Percentiles rank a stretch among this genome's conserved stretches.
phyloP scores from a whole-genome alignment of 345 rosid species.

The Geranium brycei region DNA sequence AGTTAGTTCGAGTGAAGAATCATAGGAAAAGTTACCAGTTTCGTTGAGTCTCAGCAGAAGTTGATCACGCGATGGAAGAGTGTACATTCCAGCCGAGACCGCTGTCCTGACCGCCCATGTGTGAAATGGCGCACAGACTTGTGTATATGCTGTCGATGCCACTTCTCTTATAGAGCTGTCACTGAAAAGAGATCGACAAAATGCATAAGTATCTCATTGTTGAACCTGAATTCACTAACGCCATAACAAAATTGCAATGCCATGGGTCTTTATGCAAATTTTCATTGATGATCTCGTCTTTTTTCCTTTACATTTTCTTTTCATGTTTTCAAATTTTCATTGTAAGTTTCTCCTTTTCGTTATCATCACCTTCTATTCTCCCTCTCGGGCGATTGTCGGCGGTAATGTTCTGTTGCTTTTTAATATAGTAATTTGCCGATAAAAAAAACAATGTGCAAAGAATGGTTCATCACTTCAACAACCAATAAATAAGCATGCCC shows the following conservation, averaged over 20 bases:
- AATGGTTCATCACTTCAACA: not conserved
- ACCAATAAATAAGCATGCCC: too few relatives aligned
- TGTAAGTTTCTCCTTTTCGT: too few relatives aligned
- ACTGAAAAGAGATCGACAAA: constrained; percentile 10
- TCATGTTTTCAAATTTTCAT: too few relatives aligned
- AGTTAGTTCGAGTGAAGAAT: too few relatives aligned
- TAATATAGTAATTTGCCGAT: too few relatives aligned
- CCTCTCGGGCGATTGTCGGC: too few relatives aligned
- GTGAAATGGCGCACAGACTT: constrained; percentile 84
- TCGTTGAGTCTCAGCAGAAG: constrained; percentile 66
- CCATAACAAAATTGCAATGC: not conserved
- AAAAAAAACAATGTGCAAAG: too few relatives aligned
- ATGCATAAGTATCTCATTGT: not conserved
- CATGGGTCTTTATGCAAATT: not conserved
- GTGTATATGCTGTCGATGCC: constrained; percentile 68
- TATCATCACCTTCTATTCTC: too few relatives aligned
- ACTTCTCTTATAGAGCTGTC: constrained; percentile 66
- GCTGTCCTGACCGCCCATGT: constrained; percentile 82
- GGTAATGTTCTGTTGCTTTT: too few relatives aligned
- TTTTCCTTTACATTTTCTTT: too few relatives aligned
- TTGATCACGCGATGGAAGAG: constrained; percentile 72
- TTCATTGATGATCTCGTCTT: too few relatives aligned
- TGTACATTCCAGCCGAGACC: constrained; percentile 86
- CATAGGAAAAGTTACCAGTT: constrained; percentile 32
- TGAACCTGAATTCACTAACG: not conserved